A percentile compares a stretch with the other conserved stretches of the same genome.
Conservation (phyloP, 2,329 filamentous ascomycete species). For the Cadophora luteo-olivacea region DNA sequence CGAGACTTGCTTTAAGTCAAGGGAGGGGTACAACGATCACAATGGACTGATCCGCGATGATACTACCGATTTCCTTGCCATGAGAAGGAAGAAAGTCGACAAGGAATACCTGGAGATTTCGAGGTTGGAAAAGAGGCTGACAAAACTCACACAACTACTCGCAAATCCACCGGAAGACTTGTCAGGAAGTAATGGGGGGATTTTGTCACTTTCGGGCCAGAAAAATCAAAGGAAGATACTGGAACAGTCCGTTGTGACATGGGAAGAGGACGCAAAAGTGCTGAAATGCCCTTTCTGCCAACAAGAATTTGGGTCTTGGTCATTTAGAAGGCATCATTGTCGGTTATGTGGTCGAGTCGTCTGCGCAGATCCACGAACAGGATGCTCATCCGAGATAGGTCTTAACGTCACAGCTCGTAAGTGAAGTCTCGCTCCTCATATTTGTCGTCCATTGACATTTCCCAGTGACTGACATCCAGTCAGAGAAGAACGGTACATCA, state of each 20-base stretch:
- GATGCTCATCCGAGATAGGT: conserved; percentile 83
- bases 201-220: conserved; percentile 68
- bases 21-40: conserved; percentile 94
- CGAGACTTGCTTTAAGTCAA: conserved; percentile 98
- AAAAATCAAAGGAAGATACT: conserved; percentile 79
- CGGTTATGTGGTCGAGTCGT: conserved; percentile 92
- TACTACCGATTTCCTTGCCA: conserved; percentile 70
- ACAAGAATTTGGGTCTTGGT: conserved; percentile 93
- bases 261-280: conserved; percentile 90
- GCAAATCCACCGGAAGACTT: conserved; percentile 76
- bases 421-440: conserved; percentile 40
- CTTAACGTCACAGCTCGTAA: conserved; percentile 74
- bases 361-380: conserved; percentile 84
- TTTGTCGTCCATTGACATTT: conserved; percentile 39
- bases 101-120: conserved; percentile 87
- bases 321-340: conserved; percentile 93
- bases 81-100: conserved; percentile 81
- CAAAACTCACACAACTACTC: conserved; percentile 85
- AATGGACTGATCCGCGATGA: conserved; percentile 75
- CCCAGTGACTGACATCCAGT: conserved; percentile 46
- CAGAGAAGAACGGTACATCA: conserved; percentile 54
- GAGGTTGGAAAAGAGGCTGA: conserved; percentile 87
- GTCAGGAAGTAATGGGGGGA: conserved; percentile 51
- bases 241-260: conserved; percentile 91
- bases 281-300: conserved; percentile 89